A percentile compares a stretch with the other conserved stretches of the same genome.
These are phyloP conservation scores for Diaporthe sp. DNA, from an alignment of 2,329 filamentous ascomycete genomes.

Conservation along the genomic window DNA sequence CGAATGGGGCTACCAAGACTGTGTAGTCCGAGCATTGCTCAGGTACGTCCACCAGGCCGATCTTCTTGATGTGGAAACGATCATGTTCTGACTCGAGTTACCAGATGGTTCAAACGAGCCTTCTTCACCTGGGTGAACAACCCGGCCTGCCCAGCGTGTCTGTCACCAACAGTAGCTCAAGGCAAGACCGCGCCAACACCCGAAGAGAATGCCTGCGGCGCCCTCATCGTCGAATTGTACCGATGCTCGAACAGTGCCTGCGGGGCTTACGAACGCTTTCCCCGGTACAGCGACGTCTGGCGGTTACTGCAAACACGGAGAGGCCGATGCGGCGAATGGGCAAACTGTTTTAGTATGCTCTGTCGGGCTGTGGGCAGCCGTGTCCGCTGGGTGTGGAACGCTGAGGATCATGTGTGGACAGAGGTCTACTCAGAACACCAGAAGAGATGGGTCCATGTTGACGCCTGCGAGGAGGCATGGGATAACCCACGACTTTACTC, in stretches of 20 bases:
- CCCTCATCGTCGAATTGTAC: slow-evolving; percentile 90
- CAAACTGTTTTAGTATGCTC: slow-evolving; percentile 98
- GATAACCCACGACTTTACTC: slow-evolving; percentile 93
- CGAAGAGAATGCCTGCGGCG: slow-evolving; percentile 91
- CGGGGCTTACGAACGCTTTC: slow-evolving; percentile 87
- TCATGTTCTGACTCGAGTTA: slow-evolving; percentile 36
- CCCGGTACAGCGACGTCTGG: slow-evolving; percentile 96
- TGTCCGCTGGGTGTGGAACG: slow-evolving; percentile 98
- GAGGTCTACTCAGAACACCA: slow-evolving; percentile 97
- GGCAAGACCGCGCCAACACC: slow-evolving; percentile 88
- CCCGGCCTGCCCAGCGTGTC: slow-evolving; percentile 85
- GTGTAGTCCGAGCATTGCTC: slow-evolving; percentile 88
- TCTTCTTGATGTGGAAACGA: slow-evolving; percentile 38
- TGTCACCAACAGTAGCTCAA: slow-evolving; percentile 84
- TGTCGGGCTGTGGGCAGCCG: slow-evolving; percentile 92
- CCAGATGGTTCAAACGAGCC: slow-evolving; percentile 92
- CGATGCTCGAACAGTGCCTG: slow-evolving; percentile 84
- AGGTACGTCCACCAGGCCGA: slow-evolving; percentile 67
- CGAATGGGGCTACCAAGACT: slow-evolving; percentile 98
- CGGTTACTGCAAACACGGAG: slow-evolving; percentile 87
- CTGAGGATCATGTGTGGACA: slow-evolving; percentile 97
- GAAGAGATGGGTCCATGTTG: slow-evolving; percentile 95
- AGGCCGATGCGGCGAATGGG: slow-evolving; percentile 95
- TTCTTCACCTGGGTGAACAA: slow-evolving; percentile 99
- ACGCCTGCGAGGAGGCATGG: slow-evolving; percentile 95